Evolutionary conservation across 2,329 filamentous ascomycete species (phyloP).

Genomic region (Xylariaceae sp.): DNA sequence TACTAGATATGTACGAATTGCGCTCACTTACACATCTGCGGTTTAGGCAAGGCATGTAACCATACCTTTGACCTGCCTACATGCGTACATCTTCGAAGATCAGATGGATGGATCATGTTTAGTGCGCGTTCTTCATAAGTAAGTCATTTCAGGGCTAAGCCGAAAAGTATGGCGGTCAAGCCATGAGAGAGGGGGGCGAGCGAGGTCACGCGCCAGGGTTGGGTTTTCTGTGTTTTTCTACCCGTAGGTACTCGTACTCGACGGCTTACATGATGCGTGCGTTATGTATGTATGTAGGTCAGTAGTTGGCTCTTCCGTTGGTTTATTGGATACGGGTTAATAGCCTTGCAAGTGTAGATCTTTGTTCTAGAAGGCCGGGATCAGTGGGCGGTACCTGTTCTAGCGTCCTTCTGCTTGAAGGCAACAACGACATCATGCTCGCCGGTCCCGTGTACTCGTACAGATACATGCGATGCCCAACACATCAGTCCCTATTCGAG

Average conservation of each 20-base stretch:
- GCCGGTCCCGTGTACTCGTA: too few species aligned
- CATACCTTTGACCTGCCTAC: too few species aligned
- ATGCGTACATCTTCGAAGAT: too few species aligned
- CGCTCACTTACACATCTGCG: too few species aligned
- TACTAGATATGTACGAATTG: neutral
- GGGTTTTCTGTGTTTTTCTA: neutral
- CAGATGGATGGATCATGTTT: too few species aligned
- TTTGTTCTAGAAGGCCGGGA: neutral
- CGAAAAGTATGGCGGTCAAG: neutral
- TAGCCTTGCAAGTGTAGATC: neutral
- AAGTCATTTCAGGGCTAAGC: neutral
- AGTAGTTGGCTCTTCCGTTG: neutral
- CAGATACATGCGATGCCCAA: too few species aligned
- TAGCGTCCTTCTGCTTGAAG: neutral
- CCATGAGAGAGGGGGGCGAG: neutral
- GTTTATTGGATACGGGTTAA: neutral
- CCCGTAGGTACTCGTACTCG: neutral
- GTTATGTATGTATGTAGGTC: neutral
- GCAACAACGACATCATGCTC: neutral
- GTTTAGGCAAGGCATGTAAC: too few species aligned
- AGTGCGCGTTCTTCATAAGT: neutral
- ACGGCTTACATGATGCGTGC: neutral
- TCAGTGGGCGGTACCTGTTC: neutral
- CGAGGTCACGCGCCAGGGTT: neutral
- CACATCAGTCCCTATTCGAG: too few species aligned